Percentiles rank a stretch among this genome's conserved stretches.
These are phyloP conservation scores for Russula compacta DNA, from an alignment of 768 basidiomycete species.

Conservation along the genomic window DNA sequence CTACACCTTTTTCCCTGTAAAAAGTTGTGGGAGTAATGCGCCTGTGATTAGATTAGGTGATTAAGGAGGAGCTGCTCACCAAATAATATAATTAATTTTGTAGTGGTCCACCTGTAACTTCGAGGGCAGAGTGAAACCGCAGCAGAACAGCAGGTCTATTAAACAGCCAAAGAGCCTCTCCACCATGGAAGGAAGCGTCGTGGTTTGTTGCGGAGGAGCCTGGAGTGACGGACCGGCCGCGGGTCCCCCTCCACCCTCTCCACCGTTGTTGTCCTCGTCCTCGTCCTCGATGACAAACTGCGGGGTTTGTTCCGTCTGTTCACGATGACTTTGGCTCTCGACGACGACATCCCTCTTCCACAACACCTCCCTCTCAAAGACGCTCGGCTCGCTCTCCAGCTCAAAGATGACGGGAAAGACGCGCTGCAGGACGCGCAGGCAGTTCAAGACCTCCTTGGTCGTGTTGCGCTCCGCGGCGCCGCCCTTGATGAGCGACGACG, in stretches of 20 bases:
- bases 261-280: slow-evolving; percentile 48
- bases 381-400: slow-evolving; percentile 57
- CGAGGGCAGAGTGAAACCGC: slow-evolving; percentile 83
- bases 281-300: slow-evolving; percentile 93
- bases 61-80: slow-evolving; percentile 34
- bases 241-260: slow-evolving; percentile 18
- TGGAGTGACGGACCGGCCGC: slow-evolving; percentile 17
- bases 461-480: slow-evolving; percentile 50
- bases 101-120: slow-evolving; percentile 69
- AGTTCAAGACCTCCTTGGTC: slow-evolving; percentile 84
- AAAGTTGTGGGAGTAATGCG: neutral
- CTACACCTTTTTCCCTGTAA: slow-evolving; percentile 88
- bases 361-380: slow-evolving; percentile 70
- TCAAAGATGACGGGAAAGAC: slow-evolving; percentile 88
- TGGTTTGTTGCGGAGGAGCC: slow-evolving; percentile 29
- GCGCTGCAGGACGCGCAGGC: slow-evolving; percentile 81
- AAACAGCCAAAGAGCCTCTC: slow-evolving; percentile 72
- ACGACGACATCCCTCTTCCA: slow-evolving; percentile 57
- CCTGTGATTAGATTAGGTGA: neutral
- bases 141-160: slow-evolving; percentile 86
- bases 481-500: slow-evolving; percentile 60
- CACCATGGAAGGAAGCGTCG: slow-evolving; percentile 62
- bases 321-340: slow-evolving; percentile 26
- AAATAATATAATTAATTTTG: slow-evolving; percentile 82
- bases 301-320: slow-evolving; percentile 25